Base-by-base conservation (phyloP, 106 monocot genomes). In the Allium sativum region DNA sequence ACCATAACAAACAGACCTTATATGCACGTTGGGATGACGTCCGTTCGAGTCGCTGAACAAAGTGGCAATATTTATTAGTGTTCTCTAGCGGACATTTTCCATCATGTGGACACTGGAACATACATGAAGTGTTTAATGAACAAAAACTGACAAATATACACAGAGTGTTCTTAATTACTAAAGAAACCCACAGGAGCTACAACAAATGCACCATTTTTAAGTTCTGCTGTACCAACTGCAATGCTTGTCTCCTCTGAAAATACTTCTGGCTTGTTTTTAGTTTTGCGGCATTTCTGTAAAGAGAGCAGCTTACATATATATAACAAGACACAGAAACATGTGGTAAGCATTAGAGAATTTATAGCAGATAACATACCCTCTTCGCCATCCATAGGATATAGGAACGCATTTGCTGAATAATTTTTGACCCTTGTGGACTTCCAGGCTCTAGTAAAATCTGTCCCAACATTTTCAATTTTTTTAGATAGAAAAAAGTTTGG, bases 391-490 rank as follows among this genome's bases (percentile, higher is more conserved):
- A 98, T 44, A 92, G 76, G 18, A 98, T 77, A 76, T 92, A 92
- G 8, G 88, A 88, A 42, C 98, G 88, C 88, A 98, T 83, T 72
- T 98, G 92, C 18, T 58, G 66, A 48, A 98, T 82, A 12, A 92
- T 85, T 60, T 88, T 85, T 58, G 82, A 87, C 60, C 98, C 91
- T 59, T 98, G 92, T 43, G 98, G 98, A 59, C 88, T 98, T 80
- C 98, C 98, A 65, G 98, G 98, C 76, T 98, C 98, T 69, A 98
- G 67, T 54, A 98, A 82, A 74, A 98, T 82, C 93, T 96, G 77
- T 40, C 14, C 51, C 64, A 65, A 51, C 31, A 31, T 31, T 31
- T 31, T 31, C 31, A 31, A 5, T 31, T 31, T 3, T 3, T 31
- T 31, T 31, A 31, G 31, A 31, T 31, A 31, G 31, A 31, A 0